These are phyloP conservation scores for Pyrenula aspistea DNA, from an alignment of 495 filamentous ascomycete species.

Conservation along the genomic window DNA sequence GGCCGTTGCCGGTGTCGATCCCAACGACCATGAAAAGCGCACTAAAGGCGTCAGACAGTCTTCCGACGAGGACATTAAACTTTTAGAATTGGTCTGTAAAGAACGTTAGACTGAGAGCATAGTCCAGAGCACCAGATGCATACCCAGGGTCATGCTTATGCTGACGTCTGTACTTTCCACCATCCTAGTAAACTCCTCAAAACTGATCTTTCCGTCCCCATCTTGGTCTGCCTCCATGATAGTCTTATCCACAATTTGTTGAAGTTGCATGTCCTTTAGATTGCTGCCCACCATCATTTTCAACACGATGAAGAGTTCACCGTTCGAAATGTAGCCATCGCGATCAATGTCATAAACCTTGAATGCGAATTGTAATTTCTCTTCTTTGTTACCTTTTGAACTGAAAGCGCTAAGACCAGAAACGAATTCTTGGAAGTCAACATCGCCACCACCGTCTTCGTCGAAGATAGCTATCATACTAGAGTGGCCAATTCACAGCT, in stretches of 20 bases:
- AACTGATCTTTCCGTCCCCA: slow-evolving; percentile 94
- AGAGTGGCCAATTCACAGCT: no score
- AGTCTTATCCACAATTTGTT: slow-evolving; percentile 94
- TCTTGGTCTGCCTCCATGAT: slow-evolving; percentile 99
- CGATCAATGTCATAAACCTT: slow-evolving; percentile 99
- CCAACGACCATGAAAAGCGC: no score
- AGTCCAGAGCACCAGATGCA: slow-evolving; percentile 28
- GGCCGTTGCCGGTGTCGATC: no score
- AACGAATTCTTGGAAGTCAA: slow-evolving; percentile 99
- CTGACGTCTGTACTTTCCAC: slow-evolving; percentile 96
- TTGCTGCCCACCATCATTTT: slow-evolving; percentile 99
- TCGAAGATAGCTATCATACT: slow-evolving; percentile 99
- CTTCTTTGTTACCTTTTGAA: slow-evolving; percentile 96
- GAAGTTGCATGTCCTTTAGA: slow-evolving; percentile 95
- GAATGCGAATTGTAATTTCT: slow-evolving; percentile 96
- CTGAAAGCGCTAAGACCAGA: slow-evolving; percentile 90
- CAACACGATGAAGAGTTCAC: slow-evolving; percentile 95
- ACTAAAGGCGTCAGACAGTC: no score
- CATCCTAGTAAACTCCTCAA: slow-evolving; percentile 98
- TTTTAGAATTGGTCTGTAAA: slow-evolving; percentile 9
- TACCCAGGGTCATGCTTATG: slow-evolving; percentile 96
- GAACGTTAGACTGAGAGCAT: not conserved
- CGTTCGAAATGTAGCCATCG: slow-evolving; percentile 97
- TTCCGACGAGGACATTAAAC: no score
- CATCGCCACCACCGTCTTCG: slow-evolving; percentile 93